phyloP scores from a whole-genome alignment of 2,329 filamentous ascomycete genomes.

The Sporothrix variecibatus region DNA sequence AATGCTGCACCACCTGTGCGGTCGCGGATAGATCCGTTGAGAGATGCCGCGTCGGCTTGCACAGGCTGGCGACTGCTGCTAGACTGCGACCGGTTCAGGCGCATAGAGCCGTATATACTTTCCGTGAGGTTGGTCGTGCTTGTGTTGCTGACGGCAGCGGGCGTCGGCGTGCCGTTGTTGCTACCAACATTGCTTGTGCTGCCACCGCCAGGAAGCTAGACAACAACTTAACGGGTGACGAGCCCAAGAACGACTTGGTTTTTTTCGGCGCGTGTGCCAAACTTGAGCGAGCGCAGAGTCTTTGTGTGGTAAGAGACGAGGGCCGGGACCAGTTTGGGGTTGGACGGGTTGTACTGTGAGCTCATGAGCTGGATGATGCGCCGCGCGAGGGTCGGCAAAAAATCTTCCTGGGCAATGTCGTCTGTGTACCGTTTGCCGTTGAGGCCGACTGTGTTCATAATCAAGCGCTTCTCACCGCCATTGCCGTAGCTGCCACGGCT shows the following conservation, averaged over 20 bases:
- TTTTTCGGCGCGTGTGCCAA: conserved; percentile 65
- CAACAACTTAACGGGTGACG: conserved; percentile 88
- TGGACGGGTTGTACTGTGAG: conserved; percentile 67
- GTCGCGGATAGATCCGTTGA: conserved; percentile 57
- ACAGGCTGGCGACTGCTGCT: conserved; percentile 36
- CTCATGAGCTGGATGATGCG: conserved; percentile 73
- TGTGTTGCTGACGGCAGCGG: not conserved
- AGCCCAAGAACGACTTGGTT: conserved; percentile 68
- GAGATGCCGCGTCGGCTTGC: conserved; percentile 39
- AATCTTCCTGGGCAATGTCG: conserved; percentile 69
- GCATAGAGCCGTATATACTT: conserved; percentile 32
- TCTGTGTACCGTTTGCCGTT: conserved; percentile 74
- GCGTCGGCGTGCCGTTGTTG: conserved; percentile 47
- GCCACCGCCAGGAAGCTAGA: conserved; percentile 67
- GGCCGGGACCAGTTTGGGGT: conserved; percentile 63
- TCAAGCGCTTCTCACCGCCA: conserved; percentile 40
- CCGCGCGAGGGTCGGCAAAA: conserved; percentile 73
- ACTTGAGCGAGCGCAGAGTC: conserved; percentile 68
- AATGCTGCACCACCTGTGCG: conserved; percentile 45
- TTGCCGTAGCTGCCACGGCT: conserved; percentile 43
- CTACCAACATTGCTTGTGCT: conserved; percentile 38
- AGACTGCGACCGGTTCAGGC: conserved; percentile 25
- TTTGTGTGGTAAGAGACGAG: conserved; percentile 78
- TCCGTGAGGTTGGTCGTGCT: conserved; percentile 38
- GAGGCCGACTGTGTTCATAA: conserved; percentile 60